Base-by-base conservation (phyloP, 208 protist genomes). In the Leptomonas pyrrhocoris region DNA sequence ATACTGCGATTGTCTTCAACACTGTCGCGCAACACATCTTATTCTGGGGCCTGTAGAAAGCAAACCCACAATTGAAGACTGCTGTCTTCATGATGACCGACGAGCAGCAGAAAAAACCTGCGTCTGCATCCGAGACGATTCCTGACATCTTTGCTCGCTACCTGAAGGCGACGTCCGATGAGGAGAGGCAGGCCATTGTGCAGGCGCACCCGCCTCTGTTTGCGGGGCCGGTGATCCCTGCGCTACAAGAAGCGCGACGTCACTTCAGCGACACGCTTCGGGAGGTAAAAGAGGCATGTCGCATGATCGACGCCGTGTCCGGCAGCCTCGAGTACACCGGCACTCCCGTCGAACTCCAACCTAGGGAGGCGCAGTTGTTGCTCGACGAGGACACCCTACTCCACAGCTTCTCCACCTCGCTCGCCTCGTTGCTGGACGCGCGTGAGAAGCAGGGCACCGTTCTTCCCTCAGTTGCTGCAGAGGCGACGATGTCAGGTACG, bases 351-450 rank as follows among this genome's bases (percentile, higher is more conserved):
- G 49, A 61, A 21, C 58, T 94, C 8, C 83, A 84, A 30, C 48
- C 64, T 0, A 50, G 28, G 40, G 84, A 89, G 59, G 58, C 60
- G 45, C 45, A 69, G 45, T 53, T 59, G 23, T 67, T 93, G n/a
- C 73, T 77, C 25, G 83, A 89, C 15, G 81, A 86, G 16, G 66
- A 81, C n/a, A 53, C 57, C 15, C 66, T 91, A 23, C 64, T 89
- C 21, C 56, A 67, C 3, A 77, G 72, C 50, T 94, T 94, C 69
- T 74, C 83, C 4, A 53, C 68, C 31, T 54, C 72, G 8, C 67
- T 94, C n/a, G 70, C 75, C 27, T 12, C 45, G 8, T 56, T 83
- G 16, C 43, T 84, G 28, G 48, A 16, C 13, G 71, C 46, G 23
- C 42, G 74, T 7, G 74, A 79, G 23, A 59, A 36, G 40, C 15